These are phyloP conservation scores for Suaeda aralocaspica DNA, from an alignment of 148 eudicot species.

Conservation along the genomic window DNA sequence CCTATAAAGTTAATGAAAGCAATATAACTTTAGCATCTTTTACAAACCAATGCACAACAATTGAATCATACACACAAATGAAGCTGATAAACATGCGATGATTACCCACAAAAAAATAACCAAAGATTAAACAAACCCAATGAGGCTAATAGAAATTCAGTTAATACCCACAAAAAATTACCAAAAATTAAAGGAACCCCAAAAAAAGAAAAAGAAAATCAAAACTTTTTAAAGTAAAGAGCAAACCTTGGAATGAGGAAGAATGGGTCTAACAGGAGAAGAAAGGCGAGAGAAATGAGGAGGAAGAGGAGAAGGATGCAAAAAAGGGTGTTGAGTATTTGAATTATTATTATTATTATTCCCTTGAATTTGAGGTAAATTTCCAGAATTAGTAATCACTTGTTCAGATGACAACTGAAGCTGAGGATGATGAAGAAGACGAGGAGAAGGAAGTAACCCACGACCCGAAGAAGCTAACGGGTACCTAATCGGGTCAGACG, in stretches of 20 bases:
- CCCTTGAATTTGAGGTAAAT: neutral
- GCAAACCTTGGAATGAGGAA: constrained; percentile 15
- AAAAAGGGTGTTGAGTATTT: neutral
- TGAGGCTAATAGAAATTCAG: neutral
- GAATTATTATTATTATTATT: too few species aligned
- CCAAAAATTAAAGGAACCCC: neutral
- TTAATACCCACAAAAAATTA: neutral
- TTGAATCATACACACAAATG: too few species aligned
- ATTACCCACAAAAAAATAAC: neutral
- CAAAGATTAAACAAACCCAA: neutral
- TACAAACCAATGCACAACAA: neutral
- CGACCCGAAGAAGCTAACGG: constrained; percentile 18
- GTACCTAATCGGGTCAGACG: neutral
- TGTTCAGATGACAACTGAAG: neutral
- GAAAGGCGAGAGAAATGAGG: neutral
- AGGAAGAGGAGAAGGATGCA: constrained; percentile 1
- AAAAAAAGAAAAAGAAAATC: neutral
- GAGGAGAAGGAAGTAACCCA: constrained; percentile 3
- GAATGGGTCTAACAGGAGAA: neutral
- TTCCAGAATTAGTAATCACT: neutral
- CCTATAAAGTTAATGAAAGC: too few species aligned
- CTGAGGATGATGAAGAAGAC: neutral
- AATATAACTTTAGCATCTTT: neutral
- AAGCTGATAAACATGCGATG: too few species aligned
- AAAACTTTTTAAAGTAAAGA: neutral